A percentile compares a stretch with the other conserved stretches of the same genome.
Evolutionary conservation across 2,329 filamentous ascomycete species (phyloP).

Genomic region (Blastomyces emzantsi): DNA sequence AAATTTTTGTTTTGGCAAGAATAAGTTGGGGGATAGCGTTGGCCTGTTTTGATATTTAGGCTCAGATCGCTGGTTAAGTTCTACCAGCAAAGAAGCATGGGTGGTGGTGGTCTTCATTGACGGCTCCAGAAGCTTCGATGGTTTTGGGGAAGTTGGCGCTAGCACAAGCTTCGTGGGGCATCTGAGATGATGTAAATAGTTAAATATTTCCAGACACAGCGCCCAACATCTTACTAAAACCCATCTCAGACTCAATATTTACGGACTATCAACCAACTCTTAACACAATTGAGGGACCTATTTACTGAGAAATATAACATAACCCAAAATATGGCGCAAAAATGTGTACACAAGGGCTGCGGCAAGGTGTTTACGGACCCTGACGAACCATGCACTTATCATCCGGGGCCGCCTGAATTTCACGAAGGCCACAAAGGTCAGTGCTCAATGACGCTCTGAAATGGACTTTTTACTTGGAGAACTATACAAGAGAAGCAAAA

Average conservation of each 20-base stretch:
- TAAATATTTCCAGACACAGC: background rate
- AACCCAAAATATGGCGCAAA: constrained; percentile 38
- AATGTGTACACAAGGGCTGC: constrained; percentile 95
- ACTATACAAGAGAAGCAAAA: background rate
- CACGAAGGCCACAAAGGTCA: constrained; percentile 98
- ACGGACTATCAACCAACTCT: background rate
- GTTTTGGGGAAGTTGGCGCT: background rate
- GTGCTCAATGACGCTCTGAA: constrained; percentile 17
- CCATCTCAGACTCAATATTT: background rate
- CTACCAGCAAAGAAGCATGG: too few relatives aligned
- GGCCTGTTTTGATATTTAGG: background rate
- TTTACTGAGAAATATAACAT: background rate
- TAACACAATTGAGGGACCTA: background rate
- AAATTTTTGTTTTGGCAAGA: background rate
- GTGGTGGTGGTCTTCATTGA: background rate
- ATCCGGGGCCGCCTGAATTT: constrained; percentile 88
- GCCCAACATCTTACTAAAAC: background rate
- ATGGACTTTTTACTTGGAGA: background rate
- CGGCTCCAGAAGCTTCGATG: constrained; percentile 17
- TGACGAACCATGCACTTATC: constrained; percentile 79
- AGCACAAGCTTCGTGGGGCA: background rate
- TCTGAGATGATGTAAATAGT: background rate
- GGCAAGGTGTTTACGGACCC: constrained; percentile 77
- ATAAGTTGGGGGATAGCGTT: background rate
- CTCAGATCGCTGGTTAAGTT: background rate